phyloP scores from a whole-genome alignment of 2,329 filamentous ascomycete species.

The Alternaria burnsii region DNA sequence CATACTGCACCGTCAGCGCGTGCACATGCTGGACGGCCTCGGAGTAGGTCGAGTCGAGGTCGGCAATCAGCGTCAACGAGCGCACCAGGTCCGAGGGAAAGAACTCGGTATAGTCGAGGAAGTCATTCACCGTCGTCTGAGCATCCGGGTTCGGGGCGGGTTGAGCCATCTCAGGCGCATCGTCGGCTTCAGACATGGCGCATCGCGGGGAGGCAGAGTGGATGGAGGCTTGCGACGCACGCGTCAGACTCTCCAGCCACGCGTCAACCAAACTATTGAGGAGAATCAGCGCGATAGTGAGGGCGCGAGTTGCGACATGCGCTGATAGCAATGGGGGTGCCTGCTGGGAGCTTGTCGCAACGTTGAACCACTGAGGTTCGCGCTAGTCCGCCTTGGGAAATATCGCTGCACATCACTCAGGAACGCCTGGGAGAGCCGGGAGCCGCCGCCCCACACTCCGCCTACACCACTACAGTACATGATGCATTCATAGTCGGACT shows the following conservation, averaged over 20 bases:
- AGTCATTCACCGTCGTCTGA: conserved; percentile 72
- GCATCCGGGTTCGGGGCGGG: conserved; percentile 68
- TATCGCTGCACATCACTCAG: conserved; percentile 5
- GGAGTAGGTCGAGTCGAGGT: conserved; percentile 57
- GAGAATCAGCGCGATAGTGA: conserved; percentile 41
- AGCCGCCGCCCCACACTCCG: not conserved
- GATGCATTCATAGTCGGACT: not conserved
- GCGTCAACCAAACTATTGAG: conserved; percentile 44
- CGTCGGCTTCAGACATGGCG: conserved; percentile 49
- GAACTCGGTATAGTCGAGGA: conserved; percentile 74
- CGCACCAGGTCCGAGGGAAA: conserved; percentile 71
- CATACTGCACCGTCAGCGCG: conserved; percentile 58
- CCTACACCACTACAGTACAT: not conserved
- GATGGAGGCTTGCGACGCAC: conserved; percentile 44
- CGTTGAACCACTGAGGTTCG: conserved; percentile 6
- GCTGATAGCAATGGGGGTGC: conserved; percentile 18
- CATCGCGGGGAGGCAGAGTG: conserved; percentile 44
- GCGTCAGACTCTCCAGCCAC: conserved; percentile 51
- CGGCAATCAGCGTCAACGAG: conserved; percentile 68
- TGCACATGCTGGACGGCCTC: conserved; percentile 57
- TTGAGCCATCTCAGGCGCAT: conserved; percentile 41
- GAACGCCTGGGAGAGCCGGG: conserved; percentile 7
- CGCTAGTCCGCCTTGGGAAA: conserved; percentile 23
- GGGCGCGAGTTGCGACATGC: conserved; percentile 27
- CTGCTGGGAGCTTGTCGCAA: conserved; percentile 18